Percentiles rank a stretch among this genome's conserved stretches.
Conservation (phyloP, 129 eudicot genomes). For the Escallonia rubra region DNA sequence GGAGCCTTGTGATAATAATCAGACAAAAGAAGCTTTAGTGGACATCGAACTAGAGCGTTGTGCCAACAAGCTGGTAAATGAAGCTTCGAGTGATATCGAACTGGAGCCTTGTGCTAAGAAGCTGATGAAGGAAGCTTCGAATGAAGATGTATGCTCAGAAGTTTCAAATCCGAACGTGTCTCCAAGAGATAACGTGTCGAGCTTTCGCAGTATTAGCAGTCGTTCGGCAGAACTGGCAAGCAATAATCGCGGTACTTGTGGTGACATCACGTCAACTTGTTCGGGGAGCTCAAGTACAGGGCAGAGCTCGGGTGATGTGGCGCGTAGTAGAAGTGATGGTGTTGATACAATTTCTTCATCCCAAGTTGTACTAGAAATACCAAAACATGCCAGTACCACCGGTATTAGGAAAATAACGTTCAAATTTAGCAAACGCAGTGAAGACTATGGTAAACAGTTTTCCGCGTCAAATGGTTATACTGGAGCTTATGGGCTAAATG, state of each 20-base stretch:
- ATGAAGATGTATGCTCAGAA: slow-evolving; percentile 71
- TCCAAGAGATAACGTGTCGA: slow-evolving; percentile 52
- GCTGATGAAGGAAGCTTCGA: slow-evolving; percentile 43
- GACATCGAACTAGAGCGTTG: slow-evolving; percentile 38
- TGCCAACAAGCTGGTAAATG: slow-evolving; percentile 34
- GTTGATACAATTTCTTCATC: slow-evolving; percentile 35
- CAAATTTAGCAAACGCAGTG: slow-evolving; percentile 78
- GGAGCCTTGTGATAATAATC: too few species aligned
- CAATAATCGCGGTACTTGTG: slow-evolving; percentile 39
- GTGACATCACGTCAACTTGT: slow-evolving; percentile 57
- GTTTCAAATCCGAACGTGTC: slow-evolving; percentile 74
- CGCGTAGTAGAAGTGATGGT: slow-evolving; percentile 2
- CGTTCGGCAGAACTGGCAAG: slow-evolving; percentile 39
- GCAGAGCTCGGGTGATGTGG: slow-evolving; percentile 51
- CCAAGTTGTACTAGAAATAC: slow-evolving; percentile 72
- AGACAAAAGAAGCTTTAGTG: too few species aligned
- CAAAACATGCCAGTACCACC: slow-evolving; percentile 59
- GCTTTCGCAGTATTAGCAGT: slow-evolving; percentile 51
- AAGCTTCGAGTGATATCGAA: slow-evolving; percentile 27
- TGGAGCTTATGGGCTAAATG: slow-evolving; percentile 9
- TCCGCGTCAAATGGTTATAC: slow-evolving; percentile 23
- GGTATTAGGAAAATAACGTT: slow-evolving; percentile 89
- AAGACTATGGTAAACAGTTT: slow-evolving; percentile 35
- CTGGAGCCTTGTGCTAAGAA: slow-evolving; percentile 18
- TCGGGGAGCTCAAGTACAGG: slow-evolving; percentile 43